Conservation (phyloP, 305 asterid species). For the Fraxinus xanthoxyloides region DNA sequence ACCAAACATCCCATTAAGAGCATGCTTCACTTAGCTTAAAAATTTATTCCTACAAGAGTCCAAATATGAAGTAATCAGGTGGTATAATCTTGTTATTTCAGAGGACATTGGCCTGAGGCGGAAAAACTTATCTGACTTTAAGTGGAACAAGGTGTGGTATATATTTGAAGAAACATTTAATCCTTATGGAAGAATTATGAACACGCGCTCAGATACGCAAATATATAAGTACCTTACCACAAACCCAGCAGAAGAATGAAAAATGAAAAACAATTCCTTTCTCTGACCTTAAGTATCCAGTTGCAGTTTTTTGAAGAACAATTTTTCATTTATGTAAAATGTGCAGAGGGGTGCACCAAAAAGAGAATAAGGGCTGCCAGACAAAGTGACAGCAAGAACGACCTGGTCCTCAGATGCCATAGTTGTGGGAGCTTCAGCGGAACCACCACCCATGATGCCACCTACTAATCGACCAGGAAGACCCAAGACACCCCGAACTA, state of each 20-base stretch:
- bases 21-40: background rate
- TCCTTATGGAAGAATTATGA: background rate
- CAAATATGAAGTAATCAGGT: background rate
- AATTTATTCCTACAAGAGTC: background rate
- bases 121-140: background rate
- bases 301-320: background rate
- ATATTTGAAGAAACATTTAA: background rate
- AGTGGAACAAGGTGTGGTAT: background rate
- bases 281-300: background rate
- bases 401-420: slow-evolving; percentile 85
- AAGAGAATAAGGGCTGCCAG: background rate
- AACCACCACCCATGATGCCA: slow-evolving; percentile 65
- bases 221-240: background rate
- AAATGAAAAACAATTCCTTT: background rate
- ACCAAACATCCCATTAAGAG: background rate
- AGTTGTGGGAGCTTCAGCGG: slow-evolving; percentile 46
- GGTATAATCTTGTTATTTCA: background rate
- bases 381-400: slow-evolving; percentile 15
- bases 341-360: background rate
- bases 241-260: background rate
- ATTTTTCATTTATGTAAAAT: background rate
- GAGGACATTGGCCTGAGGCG: background rate
- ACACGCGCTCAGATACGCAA: background rate
- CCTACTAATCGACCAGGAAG: slow-evolving; percentile 93
- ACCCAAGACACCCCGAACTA: slow-evolving; percentile 92